These are phyloP conservation scores for Chrysanthemum lavandulifolium DNA, from an alignment of 129 eudicot species.

Conservation along the genomic window DNA sequence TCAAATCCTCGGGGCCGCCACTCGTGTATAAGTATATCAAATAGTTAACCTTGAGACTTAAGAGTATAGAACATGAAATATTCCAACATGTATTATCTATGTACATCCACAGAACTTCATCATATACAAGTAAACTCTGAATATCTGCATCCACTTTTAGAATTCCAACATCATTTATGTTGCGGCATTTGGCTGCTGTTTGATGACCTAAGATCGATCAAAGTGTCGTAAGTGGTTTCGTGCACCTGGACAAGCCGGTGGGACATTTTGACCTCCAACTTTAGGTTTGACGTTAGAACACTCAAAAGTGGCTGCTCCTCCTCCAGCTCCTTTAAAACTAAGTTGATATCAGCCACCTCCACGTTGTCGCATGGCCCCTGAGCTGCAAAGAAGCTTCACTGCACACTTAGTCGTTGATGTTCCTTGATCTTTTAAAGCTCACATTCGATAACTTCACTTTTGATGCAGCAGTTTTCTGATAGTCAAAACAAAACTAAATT, in stretches of 20 bases:
- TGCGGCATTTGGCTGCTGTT: neutral
- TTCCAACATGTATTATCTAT: too few species aligned
- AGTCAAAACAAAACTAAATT: neutral
- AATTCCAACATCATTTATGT: too few species aligned
- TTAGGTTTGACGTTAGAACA: conserved; percentile 7
- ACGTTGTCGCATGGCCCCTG: conserved; percentile 44
- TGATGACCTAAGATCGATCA: neutral
- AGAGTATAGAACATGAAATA: too few species aligned
- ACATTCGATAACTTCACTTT: conserved; percentile 50
- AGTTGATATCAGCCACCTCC: conserved; percentile 45
- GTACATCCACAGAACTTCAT: too few species aligned
- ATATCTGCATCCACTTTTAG: too few species aligned
- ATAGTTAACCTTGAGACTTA: too few species aligned
- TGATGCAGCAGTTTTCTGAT: conserved; percentile 40
- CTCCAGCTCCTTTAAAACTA: conserved; percentile 29
- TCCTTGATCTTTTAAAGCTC: conserved; percentile 39
- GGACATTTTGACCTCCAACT: conserved; percentile 3
- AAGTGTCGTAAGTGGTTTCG: neutral
- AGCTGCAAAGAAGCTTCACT: conserved; percentile 45
- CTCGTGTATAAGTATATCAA: too few species aligned
- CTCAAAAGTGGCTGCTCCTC: conserved; percentile 23
- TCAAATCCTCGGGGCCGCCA: too few species aligned
- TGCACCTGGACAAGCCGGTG: conserved; percentile 2
- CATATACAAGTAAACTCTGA: too few species aligned
- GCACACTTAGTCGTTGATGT: conserved; percentile 38